Evolutionary conservation across 1,284 basidiomycete genomes (phyloP).

Genomic region (Xerocomus nothofagi): DNA sequence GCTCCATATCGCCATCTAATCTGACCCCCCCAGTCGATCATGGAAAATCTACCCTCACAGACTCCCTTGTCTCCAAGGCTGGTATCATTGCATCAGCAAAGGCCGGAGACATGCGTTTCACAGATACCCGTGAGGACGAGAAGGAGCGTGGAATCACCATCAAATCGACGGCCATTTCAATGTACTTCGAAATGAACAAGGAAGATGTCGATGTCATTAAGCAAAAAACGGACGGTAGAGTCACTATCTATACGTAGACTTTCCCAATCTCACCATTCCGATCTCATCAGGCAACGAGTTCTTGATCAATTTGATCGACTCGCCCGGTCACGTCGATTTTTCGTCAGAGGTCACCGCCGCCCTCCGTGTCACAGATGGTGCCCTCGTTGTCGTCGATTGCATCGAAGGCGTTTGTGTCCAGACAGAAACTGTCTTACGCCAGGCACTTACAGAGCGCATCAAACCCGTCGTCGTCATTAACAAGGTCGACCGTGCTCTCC

Average conservation of each 20-base stretch:
- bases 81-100: conserved; percentile 98
- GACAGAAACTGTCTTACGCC: conserved; percentile 99
- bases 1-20: conserved; percentile 18
- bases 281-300: conserved; percentile 80
- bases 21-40: conserved; percentile 79
- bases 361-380: conserved; percentile 99
- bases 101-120: conserved; percentile 97
- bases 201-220: conserved; percentile 85
- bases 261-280: conserved; percentile 11
- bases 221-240: conserved; percentile 87
- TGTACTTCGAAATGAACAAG: conserved; percentile 98
- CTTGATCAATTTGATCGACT: conserved; percentile 99
- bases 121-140: conserved; percentile 97
- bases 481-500: conserved; percentile 99
- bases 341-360: conserved; percentile 99
- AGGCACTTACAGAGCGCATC: conserved; percentile 97
- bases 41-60: conserved; percentile 99
- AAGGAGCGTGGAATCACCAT: conserved; percentile 99
- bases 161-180: conserved; percentile 99
- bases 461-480: conserved; percentile 99
- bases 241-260: conserved; percentile 15
- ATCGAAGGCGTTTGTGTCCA: conserved; percentile 99
- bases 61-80: conserved; percentile 98
- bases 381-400: conserved; percentile 98
- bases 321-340: conserved; percentile 99